phyloP scores from a whole-genome alignment of 2,329 filamentous ascomycete genomes.

The Colletotrichum lini region DNA sequence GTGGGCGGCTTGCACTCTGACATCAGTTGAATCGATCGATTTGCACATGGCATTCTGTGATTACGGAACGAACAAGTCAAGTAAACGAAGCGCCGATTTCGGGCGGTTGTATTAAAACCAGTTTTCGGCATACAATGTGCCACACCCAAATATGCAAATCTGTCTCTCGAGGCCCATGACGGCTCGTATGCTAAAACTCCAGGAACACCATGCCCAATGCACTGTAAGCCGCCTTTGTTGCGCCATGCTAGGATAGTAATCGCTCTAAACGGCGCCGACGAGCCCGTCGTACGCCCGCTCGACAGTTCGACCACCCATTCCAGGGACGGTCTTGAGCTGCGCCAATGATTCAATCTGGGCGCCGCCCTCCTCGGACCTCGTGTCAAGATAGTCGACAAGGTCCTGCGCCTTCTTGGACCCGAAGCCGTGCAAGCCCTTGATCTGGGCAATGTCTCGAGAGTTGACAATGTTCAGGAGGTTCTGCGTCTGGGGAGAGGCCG shows the following conservation, averaged over 20 bases:
- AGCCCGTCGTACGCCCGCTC: conserved; percentile 70
- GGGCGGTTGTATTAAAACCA: background rate
- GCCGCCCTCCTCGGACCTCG: conserved; percentile 58
- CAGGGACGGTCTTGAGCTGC: conserved; percentile 68
- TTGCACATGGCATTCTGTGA: background rate
- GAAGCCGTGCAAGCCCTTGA: conserved; percentile 78
- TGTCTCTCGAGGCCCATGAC: conserved; percentile 21
- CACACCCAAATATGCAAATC: conserved; percentile 20
- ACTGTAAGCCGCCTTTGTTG: conserved; percentile 18
- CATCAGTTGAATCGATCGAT: too few species aligned
- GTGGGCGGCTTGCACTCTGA: background rate
- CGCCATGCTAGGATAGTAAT: conserved; percentile 24
- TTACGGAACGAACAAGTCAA: background rate
- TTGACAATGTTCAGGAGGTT: conserved; percentile 80
- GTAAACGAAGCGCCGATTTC: background rate
- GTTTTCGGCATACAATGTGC: conserved; percentile 22
- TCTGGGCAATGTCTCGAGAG: conserved; percentile 76
- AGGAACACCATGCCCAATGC: conserved; percentile 39
- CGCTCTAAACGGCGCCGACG: conserved; percentile 40
- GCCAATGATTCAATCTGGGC: conserved; percentile 62
- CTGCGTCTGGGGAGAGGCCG: conserved; percentile 68
- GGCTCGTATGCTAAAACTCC: conserved; percentile 37
- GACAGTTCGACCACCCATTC: conserved; percentile 69
- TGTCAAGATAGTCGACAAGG: conserved; percentile 69
- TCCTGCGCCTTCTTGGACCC: conserved; percentile 79